phyloP scores from a whole-genome alignment of 257 asterid species.

The Solanum virginianum region DNA sequence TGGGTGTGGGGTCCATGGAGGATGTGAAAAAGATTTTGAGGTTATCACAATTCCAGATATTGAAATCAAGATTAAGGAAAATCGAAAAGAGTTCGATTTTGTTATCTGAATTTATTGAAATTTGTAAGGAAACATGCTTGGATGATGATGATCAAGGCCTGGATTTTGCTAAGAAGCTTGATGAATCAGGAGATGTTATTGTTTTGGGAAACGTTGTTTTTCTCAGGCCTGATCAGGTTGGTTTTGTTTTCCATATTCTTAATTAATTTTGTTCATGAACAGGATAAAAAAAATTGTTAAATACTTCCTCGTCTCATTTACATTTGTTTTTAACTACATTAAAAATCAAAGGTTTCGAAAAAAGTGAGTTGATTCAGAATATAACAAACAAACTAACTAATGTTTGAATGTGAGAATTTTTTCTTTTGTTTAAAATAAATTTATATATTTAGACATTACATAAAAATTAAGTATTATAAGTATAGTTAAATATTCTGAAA shows the following conservation, averaged over 20 bases:
- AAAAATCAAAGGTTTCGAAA: no score
- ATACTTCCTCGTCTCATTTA: neutral
- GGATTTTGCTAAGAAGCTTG: conserved; percentile 3
- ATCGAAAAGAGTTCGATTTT: neutral
- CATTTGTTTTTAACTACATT: neutral
- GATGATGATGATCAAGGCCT: neutral
- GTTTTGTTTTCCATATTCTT: neutral
- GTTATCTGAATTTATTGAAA: neutral
- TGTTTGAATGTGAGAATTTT: neutral
- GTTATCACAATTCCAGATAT: neutral
- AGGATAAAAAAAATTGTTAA: no score
- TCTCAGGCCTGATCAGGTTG: conserved; percentile 11
- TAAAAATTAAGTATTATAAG: neutral
- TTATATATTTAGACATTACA: neutral
- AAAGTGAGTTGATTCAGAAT: neutral
- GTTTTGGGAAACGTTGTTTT: conserved; percentile 6
- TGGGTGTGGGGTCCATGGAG: neutral
- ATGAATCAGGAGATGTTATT: conserved; percentile 9
- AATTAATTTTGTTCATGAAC: neutral
- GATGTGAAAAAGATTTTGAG: conserved; percentile 3
- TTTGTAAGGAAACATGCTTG: conserved; percentile 1
- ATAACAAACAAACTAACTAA: neutral
- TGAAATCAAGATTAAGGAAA: neutral
- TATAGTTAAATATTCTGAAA: neutral
- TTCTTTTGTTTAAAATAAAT: no score